A percentile compares a stretch with the other conserved stretches of the same genome.
Conservation (phyloP, 495 filamentous ascomycete species). For the Neurospora cerealis region DNA sequence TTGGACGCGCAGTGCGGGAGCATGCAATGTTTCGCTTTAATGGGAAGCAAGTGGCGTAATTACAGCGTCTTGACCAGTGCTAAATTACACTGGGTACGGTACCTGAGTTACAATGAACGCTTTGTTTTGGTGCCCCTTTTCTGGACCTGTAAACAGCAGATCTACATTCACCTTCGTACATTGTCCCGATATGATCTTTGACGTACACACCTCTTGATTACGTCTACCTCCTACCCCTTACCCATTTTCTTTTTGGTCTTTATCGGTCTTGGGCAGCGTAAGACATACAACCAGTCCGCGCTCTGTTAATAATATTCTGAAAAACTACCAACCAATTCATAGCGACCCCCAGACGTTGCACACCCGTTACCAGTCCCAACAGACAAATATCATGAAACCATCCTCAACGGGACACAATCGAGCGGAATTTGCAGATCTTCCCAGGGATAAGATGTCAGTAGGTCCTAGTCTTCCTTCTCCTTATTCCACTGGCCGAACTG, state of each 20-base stretch:
- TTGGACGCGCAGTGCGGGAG: background rate
- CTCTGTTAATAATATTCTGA: background rate
- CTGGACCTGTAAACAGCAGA: background rate
- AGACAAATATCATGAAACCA: background rate
- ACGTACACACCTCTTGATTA: background rate
- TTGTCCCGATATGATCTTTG: background rate
- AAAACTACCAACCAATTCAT: background rate
- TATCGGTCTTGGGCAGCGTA: background rate
- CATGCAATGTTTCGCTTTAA: background rate
- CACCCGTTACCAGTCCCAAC: background rate
- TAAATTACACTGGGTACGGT: background rate
- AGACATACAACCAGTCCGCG: background rate
- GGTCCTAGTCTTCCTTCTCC: constrained; percentile 8
- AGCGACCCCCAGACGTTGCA: background rate
- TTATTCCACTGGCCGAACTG: constrained; percentile 1
- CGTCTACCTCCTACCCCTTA: background rate
- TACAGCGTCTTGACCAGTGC: background rate
- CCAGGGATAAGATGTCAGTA: constrained; percentile 1
- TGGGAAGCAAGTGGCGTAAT: background rate
- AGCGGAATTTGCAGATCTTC: background rate
- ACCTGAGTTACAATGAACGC: background rate
- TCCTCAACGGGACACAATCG: background rate
- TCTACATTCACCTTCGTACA: background rate
- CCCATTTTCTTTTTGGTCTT: background rate
- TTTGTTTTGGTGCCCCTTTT: background rate